Evolutionary conservation across 169 alveolate genomes (phyloP), one percentile per base, ranked within the genome.

Genomic region (Eimeria zaria): DNA sequence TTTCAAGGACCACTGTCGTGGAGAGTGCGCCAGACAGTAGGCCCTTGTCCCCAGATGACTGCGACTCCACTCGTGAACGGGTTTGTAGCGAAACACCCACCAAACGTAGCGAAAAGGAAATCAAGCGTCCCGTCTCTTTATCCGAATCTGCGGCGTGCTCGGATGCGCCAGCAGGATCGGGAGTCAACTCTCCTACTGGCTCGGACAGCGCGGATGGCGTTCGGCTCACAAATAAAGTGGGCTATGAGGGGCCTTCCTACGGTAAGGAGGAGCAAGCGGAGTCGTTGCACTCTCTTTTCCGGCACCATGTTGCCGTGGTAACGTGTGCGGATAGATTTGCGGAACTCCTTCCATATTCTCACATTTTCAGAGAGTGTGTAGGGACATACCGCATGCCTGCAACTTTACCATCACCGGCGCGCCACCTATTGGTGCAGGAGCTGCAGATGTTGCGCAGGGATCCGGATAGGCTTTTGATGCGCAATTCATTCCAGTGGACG

Each of bases 401-500:
- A 18, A 18, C 93, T 5, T 27, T 93, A 51, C 88, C 96, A 14
- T 44, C 96, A n/a, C 39, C 83, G 64, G 90, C 88, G n/a, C 96
- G 89, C 36, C 96, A 93, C 62, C 74, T 93, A 30, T 89, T 93
- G 48, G 88, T 93, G 44, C 93, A 74, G 36, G 96, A 93, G 73
- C 93, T 93, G 11, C 73, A 20, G 41, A 71, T 93, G 74, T 78
- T 93, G 48, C 96, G 96, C 9, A 78, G 55, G 20, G 96, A 93
- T 69, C 96, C 96, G 36, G 89, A 69, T 67, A 46, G 96, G 80
- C 76, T 81, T n/a, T 55, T 93, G 84, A 64, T 44, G 55, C 85
- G 96, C n/a, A 93, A 93, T 53, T 83, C 96, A 11, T 93, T 93
- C 64, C 91, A 69, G 78, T 93, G 96, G 96, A 93, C 96, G 5